phyloP scores from a whole-genome alignment of 768 basidiomycete genomes.

The Favolaschia claudopus region DNA sequence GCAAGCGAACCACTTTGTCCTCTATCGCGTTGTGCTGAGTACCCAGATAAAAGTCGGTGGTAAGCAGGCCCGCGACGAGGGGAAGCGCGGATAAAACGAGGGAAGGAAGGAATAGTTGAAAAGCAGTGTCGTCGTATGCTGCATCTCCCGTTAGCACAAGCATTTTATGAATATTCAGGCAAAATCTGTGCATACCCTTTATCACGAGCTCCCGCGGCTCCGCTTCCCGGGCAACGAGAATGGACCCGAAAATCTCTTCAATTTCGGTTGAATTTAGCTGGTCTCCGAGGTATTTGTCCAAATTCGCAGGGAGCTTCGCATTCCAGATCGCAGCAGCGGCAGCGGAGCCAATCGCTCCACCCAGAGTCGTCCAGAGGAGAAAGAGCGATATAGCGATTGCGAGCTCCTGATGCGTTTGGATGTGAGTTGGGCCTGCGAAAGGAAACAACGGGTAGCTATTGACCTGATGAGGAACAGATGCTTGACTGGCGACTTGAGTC shows the following conservation, averaged over 20 bases:
- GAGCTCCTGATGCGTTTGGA: conserved; percentile 44
- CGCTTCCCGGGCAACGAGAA: conserved; percentile 18
- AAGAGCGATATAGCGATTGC: conserved; percentile 56
- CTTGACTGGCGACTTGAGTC: conserved; percentile 53
- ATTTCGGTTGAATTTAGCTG: conserved; percentile 21
- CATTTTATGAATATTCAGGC: no score
- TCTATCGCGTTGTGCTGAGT: conserved; percentile 48
- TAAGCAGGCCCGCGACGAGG: conserved; percentile 44
- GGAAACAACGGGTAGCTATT: not conserved
- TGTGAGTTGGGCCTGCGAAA: not conserved
- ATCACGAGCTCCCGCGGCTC: conserved; percentile 14
- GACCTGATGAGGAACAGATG: conserved; percentile 53
- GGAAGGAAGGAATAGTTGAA: conserved; percentile 38
- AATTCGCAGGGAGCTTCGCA: conserved; percentile 31
- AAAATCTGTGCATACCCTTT: no score
- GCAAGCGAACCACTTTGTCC: conserved; percentile 2
- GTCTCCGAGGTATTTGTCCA: conserved; percentile 29
- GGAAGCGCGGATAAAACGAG: conserved; percentile 49
- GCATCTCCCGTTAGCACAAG: no score
- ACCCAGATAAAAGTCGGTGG: conserved; percentile 47
- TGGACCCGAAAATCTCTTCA: conserved; percentile 25
- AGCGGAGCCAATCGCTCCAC: conserved; percentile 53
- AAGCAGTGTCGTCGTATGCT: conserved; percentile 40
- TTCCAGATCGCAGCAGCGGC: conserved; percentile 38
- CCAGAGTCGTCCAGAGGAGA: conserved; percentile 56